Conservation (phyloP, 805 yeast species). For the Yarrowia osloensis region DNA sequence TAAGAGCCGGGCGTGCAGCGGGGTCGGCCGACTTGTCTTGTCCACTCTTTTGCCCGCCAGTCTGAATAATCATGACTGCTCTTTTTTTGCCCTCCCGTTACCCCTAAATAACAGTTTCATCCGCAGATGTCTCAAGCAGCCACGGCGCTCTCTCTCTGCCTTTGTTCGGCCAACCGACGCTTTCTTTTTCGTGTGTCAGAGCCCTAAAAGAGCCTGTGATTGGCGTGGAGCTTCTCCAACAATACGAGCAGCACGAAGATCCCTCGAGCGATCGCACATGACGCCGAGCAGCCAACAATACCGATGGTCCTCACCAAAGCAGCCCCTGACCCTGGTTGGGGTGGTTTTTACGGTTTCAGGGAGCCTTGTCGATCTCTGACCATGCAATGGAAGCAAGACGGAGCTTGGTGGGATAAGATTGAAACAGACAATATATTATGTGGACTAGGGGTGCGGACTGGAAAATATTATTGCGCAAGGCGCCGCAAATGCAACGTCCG, state of each 20-base stretch:
- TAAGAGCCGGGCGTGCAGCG: no score
- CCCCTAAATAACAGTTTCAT: neutral
- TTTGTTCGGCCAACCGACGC: no score
- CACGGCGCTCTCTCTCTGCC: neutral
- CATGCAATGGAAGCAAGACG: neutral
- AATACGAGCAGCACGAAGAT: no score
- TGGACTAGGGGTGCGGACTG: no score
- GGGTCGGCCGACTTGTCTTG: no score
- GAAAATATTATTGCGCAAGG: neutral
- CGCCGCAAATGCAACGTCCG: neutral
- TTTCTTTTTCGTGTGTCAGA: neutral
- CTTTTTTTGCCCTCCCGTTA: neutral
- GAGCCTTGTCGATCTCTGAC: neutral
- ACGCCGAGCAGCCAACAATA: neutral
- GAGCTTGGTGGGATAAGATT: neutral
- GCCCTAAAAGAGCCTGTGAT: neutral
- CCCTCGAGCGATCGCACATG: neutral
- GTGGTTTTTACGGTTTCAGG: neutral
- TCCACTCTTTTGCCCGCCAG: no score
- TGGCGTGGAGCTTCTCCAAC: no score
- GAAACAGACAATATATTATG: no score
- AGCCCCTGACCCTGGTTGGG: slow-evolving; percentile 9
- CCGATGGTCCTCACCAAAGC: no score
- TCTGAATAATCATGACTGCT: neutral
- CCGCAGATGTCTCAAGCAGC: neutral